Conservation (phyloP, 495 filamentous ascomycete genomes). For the Hypoxylon crocopeplum region DNA sequence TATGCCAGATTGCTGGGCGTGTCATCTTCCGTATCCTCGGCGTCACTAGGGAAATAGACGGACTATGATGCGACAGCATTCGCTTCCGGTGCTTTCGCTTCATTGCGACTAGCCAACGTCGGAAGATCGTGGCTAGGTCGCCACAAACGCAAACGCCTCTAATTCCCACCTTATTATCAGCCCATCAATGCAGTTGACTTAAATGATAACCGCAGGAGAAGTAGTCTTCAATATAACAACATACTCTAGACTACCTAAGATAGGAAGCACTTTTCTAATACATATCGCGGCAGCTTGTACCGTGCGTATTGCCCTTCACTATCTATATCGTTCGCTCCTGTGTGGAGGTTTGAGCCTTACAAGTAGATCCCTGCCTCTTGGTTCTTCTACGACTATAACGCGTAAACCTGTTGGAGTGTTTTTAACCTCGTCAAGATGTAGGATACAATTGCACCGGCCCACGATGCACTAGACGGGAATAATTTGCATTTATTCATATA, state of each 20-base stretch:
- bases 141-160: too few relatives aligned
- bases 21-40: slow-evolving; percentile 38
- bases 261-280: background rate
- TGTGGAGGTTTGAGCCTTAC: too few relatives aligned
- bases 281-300: background rate
- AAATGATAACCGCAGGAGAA: background rate
- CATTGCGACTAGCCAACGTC: background rate
- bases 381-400: too few relatives aligned
- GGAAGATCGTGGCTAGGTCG: background rate
- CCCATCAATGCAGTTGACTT: too few relatives aligned
- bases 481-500: too few relatives aligned
- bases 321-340: too few relatives aligned
- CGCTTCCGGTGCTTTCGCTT: background rate
- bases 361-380: too few relatives aligned
- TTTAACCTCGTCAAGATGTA: too few relatives aligned
- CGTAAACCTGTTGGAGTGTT: too few relatives aligned
- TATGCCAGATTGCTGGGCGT: slow-evolving; percentile 23
- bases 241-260: background rate
- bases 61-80: slow-evolving; percentile 3
- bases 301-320: background rate
- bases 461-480: too few relatives aligned
- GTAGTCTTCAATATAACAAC: background rate
- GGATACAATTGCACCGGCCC: too few relatives aligned
- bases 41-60: slow-evolving; percentile 31
- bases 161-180: too few relatives aligned